A percentile compares a stretch with the other conserved stretches of the same genome.
phyloP scores from a whole-genome alignment of 306 rosid species.

The Trifolium repens region DNA sequence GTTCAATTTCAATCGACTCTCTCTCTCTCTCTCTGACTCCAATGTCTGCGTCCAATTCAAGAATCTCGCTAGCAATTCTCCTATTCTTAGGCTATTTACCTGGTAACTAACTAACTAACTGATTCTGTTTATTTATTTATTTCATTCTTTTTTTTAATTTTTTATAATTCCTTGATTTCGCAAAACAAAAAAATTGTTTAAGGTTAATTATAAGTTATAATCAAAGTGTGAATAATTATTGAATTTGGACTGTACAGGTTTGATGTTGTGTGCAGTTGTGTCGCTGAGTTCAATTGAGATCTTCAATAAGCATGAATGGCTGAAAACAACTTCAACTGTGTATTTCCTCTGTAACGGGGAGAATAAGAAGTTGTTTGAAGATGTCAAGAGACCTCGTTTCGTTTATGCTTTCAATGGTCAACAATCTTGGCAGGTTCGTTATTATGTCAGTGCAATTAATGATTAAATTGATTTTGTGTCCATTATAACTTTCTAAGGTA shows the following conservation, averaged over 20 bases:
- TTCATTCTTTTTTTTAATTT: neutral
- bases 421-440: conserved; percentile 93
- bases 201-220: neutral
- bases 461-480: neutral
- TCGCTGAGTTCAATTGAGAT: conserved; percentile 71
- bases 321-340: conserved; percentile 58
- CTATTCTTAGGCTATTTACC: conserved; percentile 42
- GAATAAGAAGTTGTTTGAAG: conserved; percentile 62
- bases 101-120: conserved; percentile 51
- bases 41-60: conserved; percentile 54
- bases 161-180: neutral
- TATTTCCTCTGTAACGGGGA: conserved; percentile 77
- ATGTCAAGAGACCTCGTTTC: conserved; percentile 58
- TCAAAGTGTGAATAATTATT: neutral
- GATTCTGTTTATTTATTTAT: neutral
- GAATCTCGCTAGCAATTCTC: conserved; percentile 38
- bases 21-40: neutral
- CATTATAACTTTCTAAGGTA: neutral
- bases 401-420: conserved; percentile 69
- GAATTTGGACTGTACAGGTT: conserved; percentile 48
- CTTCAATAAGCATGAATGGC: conserved; percentile 66
- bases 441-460: neutral
- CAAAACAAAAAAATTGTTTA: neutral
- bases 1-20: too few relatives aligned
- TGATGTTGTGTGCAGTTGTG: conserved; percentile 58